phyloP scores from a whole-genome alignment of 306 rosid species.

The Pterocarpus macrocarpus region DNA sequence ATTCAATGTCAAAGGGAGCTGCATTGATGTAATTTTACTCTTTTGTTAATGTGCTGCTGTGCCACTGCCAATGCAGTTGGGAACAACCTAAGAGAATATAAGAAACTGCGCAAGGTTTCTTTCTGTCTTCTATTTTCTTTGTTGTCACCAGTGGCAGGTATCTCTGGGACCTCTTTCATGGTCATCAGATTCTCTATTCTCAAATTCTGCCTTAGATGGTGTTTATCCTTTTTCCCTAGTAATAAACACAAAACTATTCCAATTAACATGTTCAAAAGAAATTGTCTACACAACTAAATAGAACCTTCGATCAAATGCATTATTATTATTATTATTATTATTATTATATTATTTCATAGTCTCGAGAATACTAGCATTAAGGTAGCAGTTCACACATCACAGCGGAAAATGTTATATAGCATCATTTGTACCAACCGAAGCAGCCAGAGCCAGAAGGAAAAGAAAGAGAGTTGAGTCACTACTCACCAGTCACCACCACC shows the following conservation, averaged over 20 bases:
- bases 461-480: constrained; percentile 3
- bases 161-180: constrained; percentile 15
- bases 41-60: constrained; percentile 35
- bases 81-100: constrained; percentile 59
- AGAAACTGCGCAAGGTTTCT: constrained; percentile 46
- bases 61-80: constrained; percentile 64
- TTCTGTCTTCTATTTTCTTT: constrained; percentile 37
- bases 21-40: constrained; percentile 24
- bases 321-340: background rate
- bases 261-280: background rate
- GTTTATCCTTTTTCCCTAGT: background rate
- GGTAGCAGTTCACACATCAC: background rate
- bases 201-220: background rate
- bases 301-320: background rate
- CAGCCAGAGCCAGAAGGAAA: background rate
- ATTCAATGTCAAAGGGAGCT: constrained; percentile 50
- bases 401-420: background rate
- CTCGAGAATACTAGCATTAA: constrained; percentile 28
- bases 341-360: background rate
- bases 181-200: constrained; percentile 31
- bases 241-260: background rate
- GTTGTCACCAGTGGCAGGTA: constrained; percentile 30
- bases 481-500: background rate
- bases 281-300: background rate
- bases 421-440: background rate